Conservation (phyloP, 2,329 filamentous ascomycete species). For the Basipetospora chlamydospora region DNA sequence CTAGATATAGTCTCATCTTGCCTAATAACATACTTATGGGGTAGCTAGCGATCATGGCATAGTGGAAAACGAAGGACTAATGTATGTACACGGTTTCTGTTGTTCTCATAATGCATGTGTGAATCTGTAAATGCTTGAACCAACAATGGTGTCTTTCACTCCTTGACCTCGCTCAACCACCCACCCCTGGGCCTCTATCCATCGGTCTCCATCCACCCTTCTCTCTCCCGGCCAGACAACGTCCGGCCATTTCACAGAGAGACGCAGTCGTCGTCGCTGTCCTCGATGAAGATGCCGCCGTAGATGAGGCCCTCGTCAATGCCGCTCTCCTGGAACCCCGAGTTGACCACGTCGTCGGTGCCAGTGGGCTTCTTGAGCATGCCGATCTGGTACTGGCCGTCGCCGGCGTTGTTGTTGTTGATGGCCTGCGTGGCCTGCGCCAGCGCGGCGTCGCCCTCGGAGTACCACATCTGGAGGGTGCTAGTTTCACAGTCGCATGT, state of each 20-base stretch:
- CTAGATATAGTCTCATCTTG: no score
- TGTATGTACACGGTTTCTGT: no score
- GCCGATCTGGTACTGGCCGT: slow-evolving; percentile 46
- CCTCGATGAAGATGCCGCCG: slow-evolving; percentile 34
- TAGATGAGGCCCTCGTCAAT: slow-evolving; percentile 35
- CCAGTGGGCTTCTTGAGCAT: slow-evolving; percentile 43
- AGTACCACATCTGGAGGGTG: slow-evolving; percentile 11
- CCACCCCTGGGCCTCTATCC: no score
- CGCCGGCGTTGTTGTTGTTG: slow-evolving; percentile 35
- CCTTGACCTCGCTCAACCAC: no score
- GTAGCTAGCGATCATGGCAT: no score
- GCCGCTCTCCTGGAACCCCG: slow-evolving; percentile 30
- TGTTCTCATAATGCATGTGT: no score
- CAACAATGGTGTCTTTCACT: no score
- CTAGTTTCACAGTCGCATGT: slow-evolving; percentile 2
- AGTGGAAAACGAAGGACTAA: no score
- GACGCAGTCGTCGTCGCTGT: slow-evolving; percentile 25
- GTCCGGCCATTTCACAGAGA: slow-evolving; percentile 20
- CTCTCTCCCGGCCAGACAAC: no score
- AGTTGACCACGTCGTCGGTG: slow-evolving; percentile 32
- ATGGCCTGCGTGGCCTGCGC: slow-evolving; percentile 6
- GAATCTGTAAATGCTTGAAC: no score
- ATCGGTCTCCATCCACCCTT: no score
- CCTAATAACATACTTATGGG: no score
- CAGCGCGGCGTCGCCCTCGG: slow-evolving; percentile 6